phyloP scores from a whole-genome alignment of 1,284 basidiomycete species.

The Pholiota adiposa region DNA sequence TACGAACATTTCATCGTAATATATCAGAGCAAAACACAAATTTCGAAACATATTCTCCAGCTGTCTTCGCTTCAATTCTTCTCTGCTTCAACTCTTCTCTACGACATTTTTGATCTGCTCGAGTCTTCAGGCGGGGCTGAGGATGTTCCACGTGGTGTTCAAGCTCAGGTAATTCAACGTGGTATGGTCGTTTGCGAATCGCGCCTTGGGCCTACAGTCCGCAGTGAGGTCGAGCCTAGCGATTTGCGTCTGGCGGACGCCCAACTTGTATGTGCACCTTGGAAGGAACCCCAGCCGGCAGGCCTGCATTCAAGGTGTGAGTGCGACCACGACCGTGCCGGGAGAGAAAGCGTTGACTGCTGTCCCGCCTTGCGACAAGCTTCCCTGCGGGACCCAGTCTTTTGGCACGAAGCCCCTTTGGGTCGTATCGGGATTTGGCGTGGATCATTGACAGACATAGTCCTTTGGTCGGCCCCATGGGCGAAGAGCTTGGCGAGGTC shows the following conservation, averaged over 20 bases:
- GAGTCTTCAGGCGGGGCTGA: too few species aligned
- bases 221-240: background rate
- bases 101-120: too few species aligned
- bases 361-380: background rate
- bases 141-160: background rate
- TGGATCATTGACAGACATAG: background rate
- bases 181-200: background rate
- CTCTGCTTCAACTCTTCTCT: too few species aligned
- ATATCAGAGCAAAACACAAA: too few species aligned
- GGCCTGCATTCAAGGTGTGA: background rate
- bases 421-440: background rate
- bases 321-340: background rate
- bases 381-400: background rate
- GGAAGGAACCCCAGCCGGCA: background rate
- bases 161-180: background rate
- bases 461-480: background rate
- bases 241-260: background rate
- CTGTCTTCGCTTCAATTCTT: too few species aligned
- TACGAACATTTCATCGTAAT: too few species aligned
- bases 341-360: background rate
- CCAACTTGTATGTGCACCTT: background rate
- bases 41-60: too few species aligned
- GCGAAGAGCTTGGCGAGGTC: background rate
- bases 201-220: background rate
- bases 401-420: background rate